Conservation (phyloP, 1,139 yeast species). For the Suhomyces anneliseae region DNA sequence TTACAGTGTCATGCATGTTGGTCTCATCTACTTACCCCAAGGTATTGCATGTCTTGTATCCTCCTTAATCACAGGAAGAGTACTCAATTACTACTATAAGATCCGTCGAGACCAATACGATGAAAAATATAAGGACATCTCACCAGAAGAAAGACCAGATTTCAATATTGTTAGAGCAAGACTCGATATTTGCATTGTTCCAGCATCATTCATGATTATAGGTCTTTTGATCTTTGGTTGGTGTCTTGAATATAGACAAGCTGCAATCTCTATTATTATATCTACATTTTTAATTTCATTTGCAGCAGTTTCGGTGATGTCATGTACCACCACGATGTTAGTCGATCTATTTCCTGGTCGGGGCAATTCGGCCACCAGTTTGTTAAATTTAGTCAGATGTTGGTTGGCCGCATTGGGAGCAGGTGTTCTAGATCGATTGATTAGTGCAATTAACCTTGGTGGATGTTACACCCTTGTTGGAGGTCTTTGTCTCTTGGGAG, state of each 20-base stretch:
- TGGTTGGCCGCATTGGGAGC: conserved; percentile 35
- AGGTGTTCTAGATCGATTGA: conserved; percentile 36
- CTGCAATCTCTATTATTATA: conserved; percentile 32
- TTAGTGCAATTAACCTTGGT: conserved; percentile 30
- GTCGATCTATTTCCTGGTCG: conserved; percentile 38
- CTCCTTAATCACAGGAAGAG: conserved; percentile 31
- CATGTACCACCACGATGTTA: conserved; percentile 35
- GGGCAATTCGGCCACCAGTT: conserved; percentile 39
- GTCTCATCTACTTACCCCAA: conserved; percentile 40
- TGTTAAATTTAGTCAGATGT: conserved; percentile 39
- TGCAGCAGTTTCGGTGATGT: conserved; percentile 28
- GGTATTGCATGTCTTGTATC: conserved; percentile 34
- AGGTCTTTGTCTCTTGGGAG: conserved; percentile 24
- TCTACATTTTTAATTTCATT: conserved; percentile 32
- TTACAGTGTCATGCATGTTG: conserved; percentile 37
- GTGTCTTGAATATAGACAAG: conserved; percentile 32
- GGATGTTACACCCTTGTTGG: conserved; percentile 41
- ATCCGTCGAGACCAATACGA: conserved; percentile 20
- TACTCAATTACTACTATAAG: conserved; percentile 31
- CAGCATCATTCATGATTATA: conserved; percentile 22
- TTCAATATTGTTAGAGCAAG: conserved; percentile 32
- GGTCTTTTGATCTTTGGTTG: conserved; percentile 43
- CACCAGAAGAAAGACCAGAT: conserved; percentile 19
- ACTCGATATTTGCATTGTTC: conserved; percentile 27
- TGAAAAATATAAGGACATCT: conserved; percentile 14